Base-by-base conservation (phyloP, 2,329 filamentous ascomycete genomes). In the Aspergillus neotritici region DNA sequence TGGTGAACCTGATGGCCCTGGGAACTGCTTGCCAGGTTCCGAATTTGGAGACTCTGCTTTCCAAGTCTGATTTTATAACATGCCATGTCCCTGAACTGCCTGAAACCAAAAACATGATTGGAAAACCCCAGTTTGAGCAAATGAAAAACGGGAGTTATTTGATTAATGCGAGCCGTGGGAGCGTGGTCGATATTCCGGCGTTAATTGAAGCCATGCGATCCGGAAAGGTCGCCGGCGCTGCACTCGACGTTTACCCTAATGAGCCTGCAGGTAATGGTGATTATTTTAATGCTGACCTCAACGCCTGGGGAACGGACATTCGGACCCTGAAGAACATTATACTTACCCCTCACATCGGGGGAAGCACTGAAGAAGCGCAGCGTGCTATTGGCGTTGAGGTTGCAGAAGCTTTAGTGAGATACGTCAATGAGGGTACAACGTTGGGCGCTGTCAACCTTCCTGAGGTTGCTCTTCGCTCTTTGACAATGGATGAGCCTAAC, bases 331-430 rank as follows among this genome's bases (percentile, higher is more conserved):
- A 84, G 70, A 98, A 98, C 71, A 75, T 98, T 54, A 94, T 98
- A 55, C 76, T 98, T 38, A 95, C 91, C 1, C 93, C 93, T 15
- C 93, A 98, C 67, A 97, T 98, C 61, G 93, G 93, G 57, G 93
- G 93, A 43, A 95, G 88, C 68, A 98, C 93, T 0, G 93, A 98
- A 70, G 93, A 98, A 71, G 93, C 93, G 4, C 93, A 98, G 72
- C 84, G 87, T 46, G 91, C 93, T 12, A 98, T 98, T 64, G 93
- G 93, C 56, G 78, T 94, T 34, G 93, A 98, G 75, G 93, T 98
- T 46, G 82, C 80, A 51, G 84, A 93, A 37, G 86, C 90, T 32
- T 75, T 98, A 40, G 86, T 94, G 44, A 82, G 87, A 60, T 98
- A 97, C 67, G 93, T 97, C 64, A 98, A 97, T 71, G 88, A 93